Conservation (phyloP, 768 basidiomycete species). For the Hygrocybe punicea region DNA sequence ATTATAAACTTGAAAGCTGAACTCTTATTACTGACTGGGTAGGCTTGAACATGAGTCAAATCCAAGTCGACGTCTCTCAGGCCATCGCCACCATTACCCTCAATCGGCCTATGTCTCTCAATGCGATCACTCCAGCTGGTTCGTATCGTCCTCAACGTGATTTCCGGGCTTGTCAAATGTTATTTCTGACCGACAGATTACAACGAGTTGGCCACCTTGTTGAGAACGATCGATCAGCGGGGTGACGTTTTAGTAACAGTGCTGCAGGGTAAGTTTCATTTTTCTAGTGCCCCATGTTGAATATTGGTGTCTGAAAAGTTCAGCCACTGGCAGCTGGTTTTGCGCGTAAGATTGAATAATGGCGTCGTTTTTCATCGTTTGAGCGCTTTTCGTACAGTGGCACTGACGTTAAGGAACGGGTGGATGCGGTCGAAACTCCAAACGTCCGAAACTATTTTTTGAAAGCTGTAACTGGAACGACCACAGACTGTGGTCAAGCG, state of each 20-base stretch:
- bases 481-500: constrained; percentile 62
- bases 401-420: constrained; percentile 48
- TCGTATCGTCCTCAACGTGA: constrained; percentile 9
- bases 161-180: background rate
- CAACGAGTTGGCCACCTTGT: constrained; percentile 51
- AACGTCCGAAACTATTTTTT: constrained; percentile 48
- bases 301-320: background rate
- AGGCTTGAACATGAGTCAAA: constrained; percentile 48
- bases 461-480: constrained; percentile 45
- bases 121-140: constrained; percentile 58
- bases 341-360: constrained; percentile 53
- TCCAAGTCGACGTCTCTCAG: constrained; percentile 48
- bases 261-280: constrained; percentile 52
- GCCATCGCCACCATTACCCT: constrained; percentile 69
- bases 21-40: too few species aligned
- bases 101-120: constrained; percentile 56
- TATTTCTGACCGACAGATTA: constrained; percentile 38
- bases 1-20: too few species aligned
- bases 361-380: background rate
- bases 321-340: constrained; percentile 69
- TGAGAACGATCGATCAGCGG: constrained; percentile 56
- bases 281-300: background rate
- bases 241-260: constrained; percentile 63
- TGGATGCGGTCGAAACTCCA: constrained; percentile 6
- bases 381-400: constrained; percentile 40